phyloP scores from a whole-genome alignment of 768 basidiomycete species.

The Termitomyces sp. region DNA sequence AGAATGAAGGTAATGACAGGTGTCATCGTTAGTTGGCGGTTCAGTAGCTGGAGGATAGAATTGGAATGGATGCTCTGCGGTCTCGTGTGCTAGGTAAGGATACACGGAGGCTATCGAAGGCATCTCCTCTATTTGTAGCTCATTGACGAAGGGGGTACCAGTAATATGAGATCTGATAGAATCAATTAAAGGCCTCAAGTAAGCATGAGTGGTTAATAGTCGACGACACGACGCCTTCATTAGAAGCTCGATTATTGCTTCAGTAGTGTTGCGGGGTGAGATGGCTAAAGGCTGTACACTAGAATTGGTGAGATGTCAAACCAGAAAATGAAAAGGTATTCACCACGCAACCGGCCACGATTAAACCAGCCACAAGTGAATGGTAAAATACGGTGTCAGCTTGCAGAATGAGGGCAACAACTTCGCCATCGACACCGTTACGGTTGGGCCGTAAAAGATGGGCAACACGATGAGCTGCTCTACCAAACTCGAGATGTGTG shows the following conservation, averaged over 20 bases:
- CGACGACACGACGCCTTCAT: constrained; percentile 31
- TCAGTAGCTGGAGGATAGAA: constrained; percentile 3
- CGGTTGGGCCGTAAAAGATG: constrained; percentile 30
- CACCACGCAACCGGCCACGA: constrained; percentile 30
- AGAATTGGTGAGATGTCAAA: not conserved
- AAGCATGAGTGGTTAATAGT: constrained; percentile 27
- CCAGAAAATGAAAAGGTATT: not conserved
- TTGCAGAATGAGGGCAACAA: constrained; percentile 31
- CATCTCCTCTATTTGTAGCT: constrained; percentile 25
- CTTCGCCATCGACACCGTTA: constrained; percentile 21
- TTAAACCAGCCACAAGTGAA: constrained; percentile 30
- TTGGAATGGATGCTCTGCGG: constrained; percentile 4
- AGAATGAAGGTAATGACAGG: constrained; percentile 28
- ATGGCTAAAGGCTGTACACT: constrained; percentile 31
- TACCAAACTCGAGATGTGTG: constrained; percentile 36
- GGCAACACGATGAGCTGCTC: constrained; percentile 37
- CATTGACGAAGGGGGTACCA: constrained; percentile 12
- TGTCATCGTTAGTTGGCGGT: constrained; percentile 7
- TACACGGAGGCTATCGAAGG: constrained; percentile 11
- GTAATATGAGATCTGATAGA: constrained; percentile 19
- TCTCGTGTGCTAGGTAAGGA: constrained; percentile 15
- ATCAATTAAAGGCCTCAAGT: constrained; percentile 23
- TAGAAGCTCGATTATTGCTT: constrained; percentile 29
- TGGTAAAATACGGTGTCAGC: constrained; percentile 34
- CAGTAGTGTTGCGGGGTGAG: constrained; percentile 31